Evolutionary conservation across 192 early-diverging fungal genomes (phyloP).

Genomic region (Backusella sp.): DNA sequence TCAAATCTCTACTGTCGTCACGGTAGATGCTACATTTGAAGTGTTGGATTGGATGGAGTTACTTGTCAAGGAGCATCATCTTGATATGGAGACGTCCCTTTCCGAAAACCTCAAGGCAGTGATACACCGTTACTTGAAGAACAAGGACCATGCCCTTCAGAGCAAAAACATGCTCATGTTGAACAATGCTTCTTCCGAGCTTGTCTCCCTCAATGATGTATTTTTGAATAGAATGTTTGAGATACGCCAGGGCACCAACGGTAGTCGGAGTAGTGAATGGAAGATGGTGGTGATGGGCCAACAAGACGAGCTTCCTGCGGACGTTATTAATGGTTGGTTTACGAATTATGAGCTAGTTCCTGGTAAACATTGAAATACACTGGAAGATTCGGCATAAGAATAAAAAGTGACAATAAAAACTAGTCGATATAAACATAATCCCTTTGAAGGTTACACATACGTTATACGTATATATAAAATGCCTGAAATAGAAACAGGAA

Average conservation of each 20-base stretch:
- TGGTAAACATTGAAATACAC: no score
- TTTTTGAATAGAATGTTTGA: not conserved
- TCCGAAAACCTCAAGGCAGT: not conserved
- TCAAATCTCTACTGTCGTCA: not conserved
- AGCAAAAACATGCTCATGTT: not conserved
- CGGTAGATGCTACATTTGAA: not conserved
- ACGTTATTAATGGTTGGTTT: not conserved
- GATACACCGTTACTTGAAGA: not conserved
- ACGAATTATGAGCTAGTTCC: no score
- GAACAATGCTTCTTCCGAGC: not conserved
- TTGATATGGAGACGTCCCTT: not conserved
- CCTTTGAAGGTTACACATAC: no score
- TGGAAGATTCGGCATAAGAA: no score
- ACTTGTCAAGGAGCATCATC: not conserved
- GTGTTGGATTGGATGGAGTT: not conserved
- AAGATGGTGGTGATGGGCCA: not conserved
- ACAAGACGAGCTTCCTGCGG: not conserved
- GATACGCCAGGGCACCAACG: not conserved
- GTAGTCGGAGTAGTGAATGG: not conserved
- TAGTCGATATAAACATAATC: no score
- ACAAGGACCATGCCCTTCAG: not conserved
- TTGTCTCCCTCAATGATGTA: not conserved
- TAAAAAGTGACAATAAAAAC: no score
- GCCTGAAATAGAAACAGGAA: no score
- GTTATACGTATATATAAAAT: no score